Percentiles rank a stretch among this genome's conserved stretches.
Conservation (phyloP, 305 asterid genomes). For the Solanum hybrid region DNA sequence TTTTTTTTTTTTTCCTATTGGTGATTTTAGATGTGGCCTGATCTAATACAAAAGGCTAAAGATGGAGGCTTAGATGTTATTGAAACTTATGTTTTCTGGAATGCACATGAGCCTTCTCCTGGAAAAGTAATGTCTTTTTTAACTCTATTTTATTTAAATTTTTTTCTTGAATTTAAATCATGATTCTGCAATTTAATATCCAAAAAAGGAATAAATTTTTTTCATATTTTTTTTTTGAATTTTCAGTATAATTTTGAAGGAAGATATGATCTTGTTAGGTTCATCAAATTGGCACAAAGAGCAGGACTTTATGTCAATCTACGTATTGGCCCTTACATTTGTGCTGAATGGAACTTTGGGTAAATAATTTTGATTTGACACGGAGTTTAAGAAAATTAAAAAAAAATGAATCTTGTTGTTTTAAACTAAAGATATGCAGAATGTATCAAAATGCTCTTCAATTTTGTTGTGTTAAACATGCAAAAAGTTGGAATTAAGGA, state of each 20-base stretch:
- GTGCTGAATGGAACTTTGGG: conserved; percentile 94
- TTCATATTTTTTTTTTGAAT: not conserved
- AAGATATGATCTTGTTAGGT: conserved; percentile 64
- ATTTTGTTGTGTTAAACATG: not conserved
- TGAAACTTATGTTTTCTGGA: conserved; percentile 89
- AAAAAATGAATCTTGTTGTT: not conserved
- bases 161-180: not conserved
- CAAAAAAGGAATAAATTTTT: not conserved
- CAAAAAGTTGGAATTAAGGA: not conserved
- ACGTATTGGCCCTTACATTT: conserved; percentile 71
- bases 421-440: not conserved
- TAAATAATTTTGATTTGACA: not conserved
- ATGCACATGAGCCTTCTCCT: conserved; percentile 87
- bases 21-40: conserved; percentile 80
- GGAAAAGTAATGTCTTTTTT: conserved; percentile 40
- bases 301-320: conserved; percentile 85
- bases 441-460: not conserved
- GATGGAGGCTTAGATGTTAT: conserved; percentile 93
- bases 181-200: not conserved
- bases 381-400: not conserved
- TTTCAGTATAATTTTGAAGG: conserved; percentile 78
- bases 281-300: conserved; percentile 58
- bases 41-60: conserved; percentile 82
- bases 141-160: not conserved
- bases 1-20: not conserved